Percentiles rank a stretch among this genome's conserved stretches.
These are phyloP conservation scores for Epichloe sp. DNA, from an alignment of 2,329 filamentous ascomycete species.

Conservation along the genomic window DNA sequence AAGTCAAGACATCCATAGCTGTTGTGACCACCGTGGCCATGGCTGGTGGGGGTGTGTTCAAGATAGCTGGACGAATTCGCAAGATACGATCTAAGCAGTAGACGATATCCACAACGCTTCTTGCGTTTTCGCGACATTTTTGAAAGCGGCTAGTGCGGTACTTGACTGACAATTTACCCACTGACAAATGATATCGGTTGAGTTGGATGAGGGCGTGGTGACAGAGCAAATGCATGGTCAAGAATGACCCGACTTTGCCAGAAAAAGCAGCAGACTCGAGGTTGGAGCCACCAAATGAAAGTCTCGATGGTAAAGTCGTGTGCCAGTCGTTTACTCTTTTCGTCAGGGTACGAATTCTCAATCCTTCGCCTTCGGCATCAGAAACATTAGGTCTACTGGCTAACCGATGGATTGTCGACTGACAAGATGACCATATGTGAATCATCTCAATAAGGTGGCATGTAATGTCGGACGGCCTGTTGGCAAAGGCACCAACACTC, in stretches of 20 bases:
- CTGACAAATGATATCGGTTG: constrained; percentile 43
- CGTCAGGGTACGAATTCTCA: constrained; percentile 32
- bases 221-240: constrained; percentile 55
- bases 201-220: constrained; percentile 51
- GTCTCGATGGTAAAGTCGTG: constrained; percentile 37
- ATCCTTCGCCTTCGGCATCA: constrained; percentile 17
- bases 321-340: constrained; percentile 46
- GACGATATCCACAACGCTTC: constrained; percentile 35
- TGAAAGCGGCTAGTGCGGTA: constrained; percentile 31
- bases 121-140: constrained; percentile 37
- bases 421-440: constrained; percentile 51
- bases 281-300: constrained; percentile 43
- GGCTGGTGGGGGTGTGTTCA: constrained; percentile 43
- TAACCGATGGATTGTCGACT: constrained; percentile 40
- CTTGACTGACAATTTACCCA: constrained; percentile 24
- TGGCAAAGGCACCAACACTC: constrained; percentile 9
- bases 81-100: constrained; percentile 26
- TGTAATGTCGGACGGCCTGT: constrained; percentile 34
- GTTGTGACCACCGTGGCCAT: constrained; percentile 48
- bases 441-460: constrained; percentile 49
- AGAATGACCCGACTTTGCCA: constrained; percentile 41
- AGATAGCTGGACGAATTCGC: constrained; percentile 16
- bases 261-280: constrained; percentile 41
- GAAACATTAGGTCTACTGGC: constrained; percentile 15
- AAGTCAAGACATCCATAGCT: constrained; percentile 53